Evolutionary conservation across 176 grass and related monocot genomes (phyloP).

Genomic region (Thinopyrum elongatum): DNA sequence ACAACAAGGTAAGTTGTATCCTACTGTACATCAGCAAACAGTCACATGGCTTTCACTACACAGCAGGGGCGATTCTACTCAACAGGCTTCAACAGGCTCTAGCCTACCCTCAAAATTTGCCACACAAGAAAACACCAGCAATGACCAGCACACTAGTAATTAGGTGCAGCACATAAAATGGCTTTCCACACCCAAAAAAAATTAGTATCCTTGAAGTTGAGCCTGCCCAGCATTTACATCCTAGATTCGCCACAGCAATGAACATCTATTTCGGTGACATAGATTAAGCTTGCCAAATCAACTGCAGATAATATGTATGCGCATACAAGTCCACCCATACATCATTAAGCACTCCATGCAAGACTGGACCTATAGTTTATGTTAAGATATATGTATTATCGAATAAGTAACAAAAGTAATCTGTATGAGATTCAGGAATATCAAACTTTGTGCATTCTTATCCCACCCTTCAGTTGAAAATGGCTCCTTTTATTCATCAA

Average conservation of each 20-base stretch:
- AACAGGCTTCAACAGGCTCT: too few relatives aligned
- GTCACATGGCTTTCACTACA: background rate
- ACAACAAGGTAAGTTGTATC: background rate
- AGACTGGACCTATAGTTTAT: background rate
- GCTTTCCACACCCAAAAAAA: too few relatives aligned
- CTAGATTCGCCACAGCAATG: background rate
- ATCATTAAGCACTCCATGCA: background rate
- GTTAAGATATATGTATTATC: constrained; percentile 1
- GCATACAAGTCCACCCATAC: background rate
- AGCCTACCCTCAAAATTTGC: too few relatives aligned
- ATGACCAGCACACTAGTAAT: too few relatives aligned
- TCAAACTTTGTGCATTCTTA: background rate
- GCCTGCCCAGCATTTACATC: too few relatives aligned
- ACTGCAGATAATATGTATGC: background rate
- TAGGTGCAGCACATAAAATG: too few relatives aligned
- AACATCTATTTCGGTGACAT: constrained; percentile 5
- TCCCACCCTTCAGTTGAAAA: background rate
- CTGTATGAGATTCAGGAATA: background rate
- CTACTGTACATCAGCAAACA: constrained; percentile 3
- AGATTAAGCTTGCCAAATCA: background rate
- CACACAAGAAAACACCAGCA: too few relatives aligned
- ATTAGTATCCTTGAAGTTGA: too few relatives aligned
- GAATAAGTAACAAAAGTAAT: background rate
- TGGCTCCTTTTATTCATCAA: background rate
- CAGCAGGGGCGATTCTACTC: too few relatives aligned